Evolutionary conservation across 2,329 filamentous ascomycete genomes (phyloP).

Genomic region (Trichoderma endophyticum): DNA sequence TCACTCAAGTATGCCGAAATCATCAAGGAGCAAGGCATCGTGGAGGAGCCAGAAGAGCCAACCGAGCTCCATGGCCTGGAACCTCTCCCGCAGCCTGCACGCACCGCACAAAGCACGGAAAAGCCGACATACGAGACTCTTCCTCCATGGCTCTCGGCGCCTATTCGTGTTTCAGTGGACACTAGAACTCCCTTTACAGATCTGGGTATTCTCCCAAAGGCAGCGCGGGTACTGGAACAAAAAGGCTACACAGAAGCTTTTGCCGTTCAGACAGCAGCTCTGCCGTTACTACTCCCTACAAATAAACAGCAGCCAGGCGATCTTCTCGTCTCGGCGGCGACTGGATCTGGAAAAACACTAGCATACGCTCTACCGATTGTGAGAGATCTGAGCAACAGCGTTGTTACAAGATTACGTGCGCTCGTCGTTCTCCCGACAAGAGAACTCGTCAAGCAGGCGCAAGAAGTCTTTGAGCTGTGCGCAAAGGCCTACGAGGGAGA

Average conservation of each 20-base stretch:
- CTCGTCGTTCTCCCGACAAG: conserved; percentile 87
- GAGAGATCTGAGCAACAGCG: conserved; percentile 64
- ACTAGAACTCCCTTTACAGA: conserved; percentile 58
- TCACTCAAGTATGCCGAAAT: conserved; percentile 49
- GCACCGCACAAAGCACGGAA: conserved; percentile 53
- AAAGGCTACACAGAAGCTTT: conserved; percentile 49
- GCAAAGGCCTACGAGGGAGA: conserved; percentile 56
- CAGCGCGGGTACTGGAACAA: conserved; percentile 60
- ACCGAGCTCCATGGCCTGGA: conserved; percentile 63
- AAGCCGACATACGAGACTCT: conserved; percentile 72
- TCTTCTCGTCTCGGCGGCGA: conserved; percentile 85
- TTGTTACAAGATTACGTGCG: conserved; percentile 66
- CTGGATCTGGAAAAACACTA: conserved; percentile 92
- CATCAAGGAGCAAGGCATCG: conserved; percentile 33
- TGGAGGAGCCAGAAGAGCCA: conserved; percentile 37
- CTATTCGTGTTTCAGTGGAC: conserved; percentile 64
- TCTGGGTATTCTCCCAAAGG: conserved; percentile 60
- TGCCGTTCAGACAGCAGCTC: conserved; percentile 48
- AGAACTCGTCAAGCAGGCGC: conserved; percentile 83
- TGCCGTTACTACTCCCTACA: conserved; percentile 73
- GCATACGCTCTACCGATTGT: conserved; percentile 87
- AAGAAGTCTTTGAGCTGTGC: conserved; percentile 73
- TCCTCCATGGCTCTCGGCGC: conserved; percentile 75
- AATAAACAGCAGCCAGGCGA: conserved; percentile 65
- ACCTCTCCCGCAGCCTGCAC: conserved; percentile 76